Conservation (phyloP, 2,329 filamentous ascomycete species). For the Amauroascus niger region DNA sequence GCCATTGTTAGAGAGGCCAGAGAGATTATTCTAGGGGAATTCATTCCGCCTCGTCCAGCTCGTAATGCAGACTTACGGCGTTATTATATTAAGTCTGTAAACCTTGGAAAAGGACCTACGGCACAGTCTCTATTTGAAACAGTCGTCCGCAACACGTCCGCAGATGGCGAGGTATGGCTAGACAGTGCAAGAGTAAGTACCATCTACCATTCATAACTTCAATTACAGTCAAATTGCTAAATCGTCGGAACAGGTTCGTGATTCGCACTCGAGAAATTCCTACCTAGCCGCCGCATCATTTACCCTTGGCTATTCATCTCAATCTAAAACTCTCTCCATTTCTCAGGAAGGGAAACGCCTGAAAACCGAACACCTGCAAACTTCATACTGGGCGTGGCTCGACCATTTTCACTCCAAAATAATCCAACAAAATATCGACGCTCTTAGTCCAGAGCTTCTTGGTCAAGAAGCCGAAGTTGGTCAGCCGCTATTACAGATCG, state of each 20-base stretch:
- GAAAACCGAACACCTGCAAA: constrained; percentile 7
- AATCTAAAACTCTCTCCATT: constrained; percentile 9
- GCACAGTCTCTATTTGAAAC: constrained; percentile 12
- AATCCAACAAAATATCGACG: constrained; percentile 11
- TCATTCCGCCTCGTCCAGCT: neutral
- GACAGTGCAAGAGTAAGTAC: constrained; percentile 15
- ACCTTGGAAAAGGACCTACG: constrained; percentile 12
- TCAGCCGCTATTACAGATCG: constrained; percentile 15
- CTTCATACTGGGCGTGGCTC: constrained; percentile 15
- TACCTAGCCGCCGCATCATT: constrained; percentile 14
- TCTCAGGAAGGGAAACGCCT: constrained; percentile 11
- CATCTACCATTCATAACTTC: neutral
- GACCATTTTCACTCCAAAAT: constrained; percentile 13
- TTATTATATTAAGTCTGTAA: constrained; percentile 13
- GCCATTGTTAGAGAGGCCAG: constrained; percentile 12
- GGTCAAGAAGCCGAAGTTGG: constrained; percentile 14
- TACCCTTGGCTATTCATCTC: constrained; percentile 10
- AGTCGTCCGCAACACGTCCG: constrained; percentile 12
- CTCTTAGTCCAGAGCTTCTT: constrained; percentile 7
- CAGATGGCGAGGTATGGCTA: constrained; percentile 16
- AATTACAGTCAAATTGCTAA: neutral
- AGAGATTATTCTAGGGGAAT: constrained; percentile 2
- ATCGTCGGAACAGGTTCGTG: constrained; percentile 15
- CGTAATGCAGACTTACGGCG: neutral
- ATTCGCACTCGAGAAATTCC: constrained; percentile 15